Percentiles rank a stretch among this genome's conserved stretches.
phyloP scores from a whole-genome alignment of 495 filamentous ascomycete species.

The Tuber borchii region DNA sequence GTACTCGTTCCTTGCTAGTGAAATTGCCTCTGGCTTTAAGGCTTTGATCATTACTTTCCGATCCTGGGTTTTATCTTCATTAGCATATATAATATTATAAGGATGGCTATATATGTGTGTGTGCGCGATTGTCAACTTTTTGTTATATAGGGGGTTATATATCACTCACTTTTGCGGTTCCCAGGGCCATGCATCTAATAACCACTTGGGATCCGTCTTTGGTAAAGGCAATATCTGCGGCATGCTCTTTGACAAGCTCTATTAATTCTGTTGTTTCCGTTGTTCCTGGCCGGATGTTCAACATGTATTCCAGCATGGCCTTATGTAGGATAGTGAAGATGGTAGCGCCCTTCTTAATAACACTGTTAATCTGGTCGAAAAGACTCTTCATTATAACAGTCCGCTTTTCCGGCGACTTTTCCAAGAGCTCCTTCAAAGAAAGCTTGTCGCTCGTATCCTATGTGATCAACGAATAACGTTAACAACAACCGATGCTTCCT shows the following conservation, averaged over 20 bases:
- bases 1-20: constrained; percentile 70
- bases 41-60: constrained; percentile 78
- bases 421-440: constrained; percentile 62
- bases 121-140: not conserved
- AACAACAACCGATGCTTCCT: not conserved
- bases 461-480: not conserved
- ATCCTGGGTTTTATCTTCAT: constrained; percentile 48
- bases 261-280: constrained; percentile 79
- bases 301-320: constrained; percentile 94
- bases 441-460: constrained; percentile 45
- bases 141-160: not conserved
- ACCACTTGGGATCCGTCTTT: constrained; percentile 76
- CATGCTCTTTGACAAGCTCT: constrained; percentile 83
- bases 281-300: constrained; percentile 65
- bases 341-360: constrained; percentile 90
- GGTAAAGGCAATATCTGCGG: constrained; percentile 94
- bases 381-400: constrained; percentile 76
- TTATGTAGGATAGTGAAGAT: constrained; percentile 95
- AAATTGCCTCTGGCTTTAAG: constrained; percentile 71
- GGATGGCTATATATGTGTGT: not conserved
- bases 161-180: constrained; percentile 59
- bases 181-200: constrained; percentile 70
- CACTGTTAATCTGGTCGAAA: constrained; percentile 73
- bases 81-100: not conserved
- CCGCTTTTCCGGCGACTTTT: constrained; percentile 73